Conservation (phyloP, 106 monocot genomes). For the Dendrobium huoshanense region DNA sequence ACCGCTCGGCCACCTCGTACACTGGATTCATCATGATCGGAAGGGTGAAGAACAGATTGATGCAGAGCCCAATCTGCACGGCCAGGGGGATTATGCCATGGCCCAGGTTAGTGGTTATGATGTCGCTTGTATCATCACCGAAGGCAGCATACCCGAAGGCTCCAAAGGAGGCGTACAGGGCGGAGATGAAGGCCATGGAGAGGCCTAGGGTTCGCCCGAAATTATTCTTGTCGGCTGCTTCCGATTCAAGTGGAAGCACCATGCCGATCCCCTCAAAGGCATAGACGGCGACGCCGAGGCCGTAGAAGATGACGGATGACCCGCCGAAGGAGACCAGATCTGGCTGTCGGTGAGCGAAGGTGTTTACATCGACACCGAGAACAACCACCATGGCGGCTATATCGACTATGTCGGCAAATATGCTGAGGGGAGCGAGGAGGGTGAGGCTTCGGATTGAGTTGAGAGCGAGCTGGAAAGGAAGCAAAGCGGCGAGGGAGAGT, state of each 20-base stretch:
- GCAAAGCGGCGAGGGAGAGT: constrained; percentile 31
- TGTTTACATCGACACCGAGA: constrained; percentile 28
- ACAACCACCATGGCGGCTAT: constrained; percentile 60
- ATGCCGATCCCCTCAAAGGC: constrained; percentile 65
- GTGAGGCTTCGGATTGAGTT: constrained; percentile 54
- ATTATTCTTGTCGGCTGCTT: constrained; percentile 35
- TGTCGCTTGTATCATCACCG: constrained; percentile 44
- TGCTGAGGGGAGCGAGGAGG: constrained; percentile 52
- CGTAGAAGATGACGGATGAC: constrained; percentile 31
- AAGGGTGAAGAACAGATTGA: constrained; percentile 66
- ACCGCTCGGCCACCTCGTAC: constrained; percentile 51
- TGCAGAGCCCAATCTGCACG: constrained; percentile 56
- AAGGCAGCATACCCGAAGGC: constrained; percentile 55
- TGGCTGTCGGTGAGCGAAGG: neutral
- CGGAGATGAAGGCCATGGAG: constrained; percentile 47
- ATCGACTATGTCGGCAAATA: constrained; percentile 63
- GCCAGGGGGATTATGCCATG: constrained; percentile 26
- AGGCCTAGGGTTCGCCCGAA: constrained; percentile 39
- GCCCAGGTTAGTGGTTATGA: constrained; percentile 58
- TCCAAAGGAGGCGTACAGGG: constrained; percentile 48
- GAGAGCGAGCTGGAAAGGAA: constrained; percentile 58
- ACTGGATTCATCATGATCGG: constrained; percentile 71
- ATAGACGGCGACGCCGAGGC: constrained; percentile 51
- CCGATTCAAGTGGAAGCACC: constrained; percentile 49
- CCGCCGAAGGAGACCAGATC: constrained; percentile 19